Evolutionary conservation across 208 protist genomes (phyloP), one percentile per base, ranked within the genome.

Genomic region (Angomonas ambiguus): DNA sequence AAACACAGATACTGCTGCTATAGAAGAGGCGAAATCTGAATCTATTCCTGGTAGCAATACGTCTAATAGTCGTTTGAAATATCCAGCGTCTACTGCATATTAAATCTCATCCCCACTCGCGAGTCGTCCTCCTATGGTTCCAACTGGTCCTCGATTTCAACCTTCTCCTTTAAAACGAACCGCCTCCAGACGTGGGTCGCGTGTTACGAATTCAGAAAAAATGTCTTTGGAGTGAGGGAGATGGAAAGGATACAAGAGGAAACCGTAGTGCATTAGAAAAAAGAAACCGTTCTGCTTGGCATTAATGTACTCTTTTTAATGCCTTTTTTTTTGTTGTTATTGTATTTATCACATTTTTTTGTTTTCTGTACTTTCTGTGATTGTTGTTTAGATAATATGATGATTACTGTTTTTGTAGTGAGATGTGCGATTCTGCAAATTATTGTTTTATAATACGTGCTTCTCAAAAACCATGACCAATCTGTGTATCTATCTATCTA

Each of bases 261-360:
- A 71, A 55, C 68, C 34, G 74, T 76, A 6, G 59, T 92, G 73
- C 77, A 76, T 18, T 74, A 84, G 30, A 78, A 83, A 45, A 92
- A 92, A 67, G 69, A 25, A 71, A 66, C 51, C 76, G 78, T 16
- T 48, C 79, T 20, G 49, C 31, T 11, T 77, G 76, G 71, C 71
- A 77, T 49, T 81, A 45, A 76, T 18, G 34, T 69, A 32, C 32
- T 13, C 0, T 71, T 16, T 62, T 60, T 56, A 35, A 33, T 32
- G 32, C 45, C 49, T 65, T 56, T 67, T 76, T 64, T 66, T 61
- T 69, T 20, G 58, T 60, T 69, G 22, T 11, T 65, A 24, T 42
- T 76, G 25, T 67, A 61, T 41, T 62, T 67, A 18, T 0, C 57
- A 33, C 28, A 64, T 27, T 65, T 62, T 68, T 27, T 69, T 62